Base-by-base conservation (phyloP, 495 filamentous ascomycete species). In the Hyphodiscus hymeniophilus region DNA sequence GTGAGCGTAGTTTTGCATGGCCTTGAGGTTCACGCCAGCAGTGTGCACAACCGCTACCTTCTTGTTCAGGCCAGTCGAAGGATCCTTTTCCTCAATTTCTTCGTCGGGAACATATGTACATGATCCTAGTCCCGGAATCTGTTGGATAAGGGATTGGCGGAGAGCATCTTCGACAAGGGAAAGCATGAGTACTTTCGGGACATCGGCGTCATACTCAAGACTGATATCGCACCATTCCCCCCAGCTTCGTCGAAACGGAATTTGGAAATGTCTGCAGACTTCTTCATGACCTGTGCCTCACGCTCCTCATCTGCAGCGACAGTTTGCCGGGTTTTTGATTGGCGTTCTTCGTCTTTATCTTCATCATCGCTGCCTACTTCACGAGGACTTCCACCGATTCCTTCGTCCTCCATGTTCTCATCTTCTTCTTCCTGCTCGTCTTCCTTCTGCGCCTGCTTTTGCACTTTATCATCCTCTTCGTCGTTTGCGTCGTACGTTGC, bases 131-230 rank as follows among this genome's bases (percentile, higher is more conserved):
- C 79, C 79, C 3, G 76, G 72, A 48, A 97, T 87, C 55, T 86
- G 82, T 66, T 95, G 92, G 58, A 99, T 88, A 55, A 95, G 76
- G 3, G 91, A 77, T 51, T 74, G 74, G 52, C 75, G 78, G 51
- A 81, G 77, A 26, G 85, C 85, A 2, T 77, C 71, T 66, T 95
- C 88, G 51, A 95, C 85, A 50, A 97, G 72, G 51, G 82, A 86
- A 51, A 96, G 77, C 72, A 97, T 87, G 39, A 99, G 81, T 46
- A 99, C 69, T 71, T 99, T 99, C 52, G 94, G 82, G 20, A 83
- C 85, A 26, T 74, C 65, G 43, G 81, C 76, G 48, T 84, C 77
- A 64, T 92, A 97, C 63, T 96, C 85, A 52, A 97, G 73, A 32
- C 80, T 81, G 59, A 97, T 77, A 38, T 84, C 74, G 64, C 85